These are phyloP conservation scores for Tuber magnatum DNA, from an alignment of 495 filamentous ascomycete species.

Conservation along the genomic window DNA sequence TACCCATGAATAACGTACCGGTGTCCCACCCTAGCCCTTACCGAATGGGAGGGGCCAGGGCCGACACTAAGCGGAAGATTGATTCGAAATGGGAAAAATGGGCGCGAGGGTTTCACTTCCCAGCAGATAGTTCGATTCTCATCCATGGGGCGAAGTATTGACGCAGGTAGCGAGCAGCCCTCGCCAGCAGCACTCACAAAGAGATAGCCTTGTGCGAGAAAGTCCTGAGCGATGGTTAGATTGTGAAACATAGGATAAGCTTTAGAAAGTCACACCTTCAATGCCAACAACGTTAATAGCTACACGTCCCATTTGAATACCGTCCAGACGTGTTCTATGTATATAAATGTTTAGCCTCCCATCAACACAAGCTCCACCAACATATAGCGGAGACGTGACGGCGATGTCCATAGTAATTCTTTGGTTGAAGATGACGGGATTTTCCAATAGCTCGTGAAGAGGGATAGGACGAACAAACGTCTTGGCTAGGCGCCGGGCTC, in stretches of 20 bases:
- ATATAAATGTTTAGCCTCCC: conserved; percentile 43
- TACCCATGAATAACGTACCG: conserved; percentile 47
- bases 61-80: conserved; percentile 52
- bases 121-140: conserved; percentile 45
- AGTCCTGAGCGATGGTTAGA: conserved; percentile 36
- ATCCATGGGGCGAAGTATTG: conserved; percentile 46
- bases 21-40: conserved; percentile 48
- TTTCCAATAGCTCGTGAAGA: conserved; percentile 43
- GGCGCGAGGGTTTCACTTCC: conserved; percentile 46
- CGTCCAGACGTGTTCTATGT: conserved; percentile 37
- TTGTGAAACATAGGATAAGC: background rate
- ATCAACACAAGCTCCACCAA: conserved; percentile 45
- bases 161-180: conserved; percentile 47
- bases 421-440: conserved; percentile 41
- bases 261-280: conserved; percentile 45
- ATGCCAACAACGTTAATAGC: conserved; percentile 50
- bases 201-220: conserved; percentile 44
- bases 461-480: conserved; percentile 44
- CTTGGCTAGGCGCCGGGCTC: conserved; percentile 36
- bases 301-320: conserved; percentile 45
- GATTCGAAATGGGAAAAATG: conserved; percentile 48
- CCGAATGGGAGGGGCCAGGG: conserved; percentile 51
- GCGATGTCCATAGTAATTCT: conserved; percentile 41
- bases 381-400: conserved; percentile 43
- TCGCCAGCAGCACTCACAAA: conserved; percentile 46